A percentile compares a stretch with the other conserved stretches of the same genome.
phyloP scores from a whole-genome alignment of 306 rosid species.

The Prunus mira region DNA sequence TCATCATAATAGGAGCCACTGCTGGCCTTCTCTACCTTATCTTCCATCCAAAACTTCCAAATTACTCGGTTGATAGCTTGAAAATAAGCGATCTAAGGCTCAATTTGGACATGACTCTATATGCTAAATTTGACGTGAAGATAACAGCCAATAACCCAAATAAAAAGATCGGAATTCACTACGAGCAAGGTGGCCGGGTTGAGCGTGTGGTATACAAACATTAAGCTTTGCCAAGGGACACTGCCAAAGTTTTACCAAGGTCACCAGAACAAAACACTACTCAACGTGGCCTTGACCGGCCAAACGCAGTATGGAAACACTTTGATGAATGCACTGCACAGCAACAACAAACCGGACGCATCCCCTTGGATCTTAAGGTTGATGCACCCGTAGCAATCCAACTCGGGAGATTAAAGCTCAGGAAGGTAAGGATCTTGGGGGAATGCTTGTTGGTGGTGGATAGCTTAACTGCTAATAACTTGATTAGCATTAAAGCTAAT shows the following conservation, averaged over 20 bases:
- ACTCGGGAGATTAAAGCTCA: conserved; percentile 69
- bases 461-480: conserved; percentile 65
- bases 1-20: conserved; percentile 55
- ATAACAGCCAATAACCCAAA: conserved; percentile 77
- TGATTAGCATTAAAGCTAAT: conserved; percentile 75
- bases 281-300: conserved; percentile 66
- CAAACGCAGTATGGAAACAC: conserved; percentile 64
- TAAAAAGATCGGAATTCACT: conserved; percentile 81
- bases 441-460: conserved; percentile 71
- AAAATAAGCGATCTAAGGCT: conserved; percentile 61
- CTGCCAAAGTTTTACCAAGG: conserved; percentile 86
- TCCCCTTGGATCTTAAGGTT: conserved; percentile 72
- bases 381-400: conserved; percentile 67
- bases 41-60: conserved; percentile 82
- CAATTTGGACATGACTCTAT: conserved; percentile 62
- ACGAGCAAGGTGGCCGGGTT: conserved; percentile 63
- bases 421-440: conserved; percentile 65
- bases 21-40: conserved; percentile 54
- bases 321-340: conserved; percentile 68
- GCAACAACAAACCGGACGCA: conserved; percentile 68
- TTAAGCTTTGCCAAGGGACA: conserved; percentile 69
- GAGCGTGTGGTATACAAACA: conserved; percentile 69
- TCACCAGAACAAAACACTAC: conserved; percentile 65
- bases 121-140: conserved; percentile 71
- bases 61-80: conserved; percentile 62